These are phyloP conservation scores for Lactifluus piperatus DNA, from an alignment of 768 basidiomycete species.

Conservation along the genomic window DNA sequence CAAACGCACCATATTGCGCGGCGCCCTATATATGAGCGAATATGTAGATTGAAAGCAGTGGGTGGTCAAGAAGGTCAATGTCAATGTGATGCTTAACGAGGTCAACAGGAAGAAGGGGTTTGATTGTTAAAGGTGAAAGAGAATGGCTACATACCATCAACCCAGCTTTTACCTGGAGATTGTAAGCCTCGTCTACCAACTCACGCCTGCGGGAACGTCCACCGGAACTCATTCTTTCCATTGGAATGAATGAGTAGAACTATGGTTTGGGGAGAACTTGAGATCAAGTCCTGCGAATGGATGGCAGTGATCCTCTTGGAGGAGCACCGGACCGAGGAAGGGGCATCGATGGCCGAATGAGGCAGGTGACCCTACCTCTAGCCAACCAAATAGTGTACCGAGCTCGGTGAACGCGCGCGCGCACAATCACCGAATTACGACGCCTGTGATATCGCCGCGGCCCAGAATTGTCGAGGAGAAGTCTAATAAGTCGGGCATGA, in stretches of 20 bases:
- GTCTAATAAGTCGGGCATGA: constrained; percentile 26
- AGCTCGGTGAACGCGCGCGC: too few species aligned
- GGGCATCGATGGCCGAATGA: constrained; percentile 20
- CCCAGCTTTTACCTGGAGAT: constrained; percentile 50
- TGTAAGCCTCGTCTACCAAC: constrained; percentile 50
- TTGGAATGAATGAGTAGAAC: background rate
- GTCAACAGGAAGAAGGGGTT: background rate
- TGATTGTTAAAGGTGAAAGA: background rate
- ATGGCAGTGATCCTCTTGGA: background rate
- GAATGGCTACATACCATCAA: constrained; percentile 19
- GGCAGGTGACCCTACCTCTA: too few species aligned
- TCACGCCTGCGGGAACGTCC: constrained; percentile 36
- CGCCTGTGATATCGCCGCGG: constrained; percentile 34
- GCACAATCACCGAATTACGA: constrained; percentile 30
- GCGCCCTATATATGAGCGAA: constrained; percentile 38
- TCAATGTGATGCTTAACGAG: background rate
- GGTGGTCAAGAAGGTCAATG: background rate
- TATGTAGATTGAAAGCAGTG: background rate
- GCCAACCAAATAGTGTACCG: too few species aligned
- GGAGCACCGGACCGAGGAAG: constrained; percentile 10
- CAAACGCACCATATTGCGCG: constrained; percentile 41
- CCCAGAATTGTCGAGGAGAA: constrained; percentile 28
- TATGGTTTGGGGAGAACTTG: background rate
- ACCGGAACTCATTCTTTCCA: background rate
- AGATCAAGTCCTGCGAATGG: background rate